Base-by-base conservation (phyloP, 1,139 yeast species). In the Taphrina deformans region DNA sequence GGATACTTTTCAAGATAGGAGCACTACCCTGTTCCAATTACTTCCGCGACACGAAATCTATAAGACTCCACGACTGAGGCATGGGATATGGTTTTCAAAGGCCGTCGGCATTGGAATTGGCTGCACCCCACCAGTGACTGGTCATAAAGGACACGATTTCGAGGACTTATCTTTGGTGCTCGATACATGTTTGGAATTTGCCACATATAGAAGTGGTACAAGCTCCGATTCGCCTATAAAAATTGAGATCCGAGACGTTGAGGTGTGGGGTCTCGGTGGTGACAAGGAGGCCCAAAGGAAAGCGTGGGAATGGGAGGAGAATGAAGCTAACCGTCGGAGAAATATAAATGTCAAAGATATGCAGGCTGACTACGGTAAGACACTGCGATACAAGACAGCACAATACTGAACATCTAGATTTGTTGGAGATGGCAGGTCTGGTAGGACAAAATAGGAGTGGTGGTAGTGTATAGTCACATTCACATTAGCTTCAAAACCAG, bases 231-330 rank as follows among this genome's bases (percentile, higher is more conserved):
- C 29, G 1, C 27, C n/a, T 10, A 16, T 12, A 26, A 16, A n/a
- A 29, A 18, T 44, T 5, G 61, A 55, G 3, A 55, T 55, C 12
- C 40, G 16, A 1, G 52, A 55, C 10, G 61, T 55, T 7, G 61
- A 55, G 21, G 61, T 55, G 3, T 55, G 61, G 51, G 61, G 61
- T n/a, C 44, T 55, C 12, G 61, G 61, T n/a, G 52, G 52, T 21
- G 61, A 55, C 44, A 38, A 35, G 26, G 61, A 55, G 41, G 61
- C 51, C 12, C 61, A 55, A 41, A 23, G 61, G 5, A 55, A 44
- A 21, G 61, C 61, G 9, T 55, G 61, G 61, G 61, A 55, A 21
- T 55, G 61, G 61, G 61, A 55, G 41, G 61, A 44, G 27, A 44
- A 27, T 12, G 61, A 55, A 21, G 61, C 61, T 12, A 45, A 55